These are phyloP conservation scores for Eucalyptus grandis DNA, from an alignment of 345 rosid genomes.

Conservation along the genomic window DNA sequence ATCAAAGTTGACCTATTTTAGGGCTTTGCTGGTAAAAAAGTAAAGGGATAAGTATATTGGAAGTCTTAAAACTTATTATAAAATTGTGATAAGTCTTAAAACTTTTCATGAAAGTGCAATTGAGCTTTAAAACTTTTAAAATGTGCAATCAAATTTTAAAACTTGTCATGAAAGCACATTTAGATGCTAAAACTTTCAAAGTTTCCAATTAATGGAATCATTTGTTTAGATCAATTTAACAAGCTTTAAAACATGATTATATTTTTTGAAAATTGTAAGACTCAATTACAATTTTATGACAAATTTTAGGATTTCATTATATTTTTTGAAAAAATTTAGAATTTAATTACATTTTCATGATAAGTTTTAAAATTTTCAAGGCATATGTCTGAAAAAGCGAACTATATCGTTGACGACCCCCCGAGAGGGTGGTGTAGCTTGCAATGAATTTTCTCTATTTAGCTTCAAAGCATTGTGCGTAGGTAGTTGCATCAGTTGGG, in stretches of 20 bases:
- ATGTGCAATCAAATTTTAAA: fast-evolving
- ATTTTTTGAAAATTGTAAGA: fast-evolving
- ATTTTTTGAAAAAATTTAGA: no score
- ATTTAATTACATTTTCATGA: fast-evolving
- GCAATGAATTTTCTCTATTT: neutral
- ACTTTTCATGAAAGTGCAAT: fast-evolving
- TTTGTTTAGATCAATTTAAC: no score
- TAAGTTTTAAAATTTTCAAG: no score
- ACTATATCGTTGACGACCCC: neutral
- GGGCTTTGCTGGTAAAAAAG: neutral
- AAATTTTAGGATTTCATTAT: no score
- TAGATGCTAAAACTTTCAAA: no score
- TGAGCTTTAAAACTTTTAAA: no score
- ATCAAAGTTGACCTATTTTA: neutral
- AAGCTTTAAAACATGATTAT: fast-evolving
- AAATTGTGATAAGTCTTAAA: no score
- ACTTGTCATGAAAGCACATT: neutral
- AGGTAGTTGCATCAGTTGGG: neutral
- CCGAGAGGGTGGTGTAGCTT: neutral
- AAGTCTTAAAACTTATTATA: no score
- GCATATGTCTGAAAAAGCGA: no score
- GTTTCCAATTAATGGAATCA: no score
- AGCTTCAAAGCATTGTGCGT: neutral
- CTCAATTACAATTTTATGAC: fast-evolving
- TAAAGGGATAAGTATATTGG: fast-evolving